Evolutionary conservation across 108 stramenopile species (phyloP).

Genomic region (Schizochytrium sp.): DNA sequence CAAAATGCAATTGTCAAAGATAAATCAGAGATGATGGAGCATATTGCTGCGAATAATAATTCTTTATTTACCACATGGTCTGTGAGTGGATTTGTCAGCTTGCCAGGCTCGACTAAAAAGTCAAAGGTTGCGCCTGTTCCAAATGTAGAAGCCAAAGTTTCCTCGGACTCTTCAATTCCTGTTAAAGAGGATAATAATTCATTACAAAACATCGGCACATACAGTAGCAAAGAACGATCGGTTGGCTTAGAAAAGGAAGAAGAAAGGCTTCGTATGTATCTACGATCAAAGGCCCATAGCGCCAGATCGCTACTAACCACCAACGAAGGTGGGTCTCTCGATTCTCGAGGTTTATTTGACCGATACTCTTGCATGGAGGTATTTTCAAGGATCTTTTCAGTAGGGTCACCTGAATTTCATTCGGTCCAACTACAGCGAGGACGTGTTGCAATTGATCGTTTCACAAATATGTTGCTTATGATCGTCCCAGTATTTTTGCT

Average conservation of each 20-base stretch:
- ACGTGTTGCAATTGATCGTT: background rate
- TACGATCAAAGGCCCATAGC: background rate
- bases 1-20: slow-evolving; percentile 3
- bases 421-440: background rate
- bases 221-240: background rate
- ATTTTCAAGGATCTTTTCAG: background rate
- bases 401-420: background rate
- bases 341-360: background rate
- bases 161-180: background rate
- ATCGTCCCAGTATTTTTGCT: background rate
- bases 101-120: background rate
- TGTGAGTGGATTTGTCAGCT: background rate
- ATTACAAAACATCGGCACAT: background rate
- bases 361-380: background rate
- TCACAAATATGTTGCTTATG: background rate
- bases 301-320: background rate
- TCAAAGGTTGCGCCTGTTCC: background rate
- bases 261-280: background rate
- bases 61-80: slow-evolving; percentile 20
- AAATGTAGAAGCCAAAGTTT: background rate
- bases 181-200: background rate
- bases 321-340: too few relatives aligned
- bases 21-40: slow-evolving; percentile 45
- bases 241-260: slow-evolving; percentile 9
- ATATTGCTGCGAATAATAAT: slow-evolving; percentile 22